Conservation (phyloP, 1,284 basidiomycete species). For the Ustilago cynodontis region DNA sequence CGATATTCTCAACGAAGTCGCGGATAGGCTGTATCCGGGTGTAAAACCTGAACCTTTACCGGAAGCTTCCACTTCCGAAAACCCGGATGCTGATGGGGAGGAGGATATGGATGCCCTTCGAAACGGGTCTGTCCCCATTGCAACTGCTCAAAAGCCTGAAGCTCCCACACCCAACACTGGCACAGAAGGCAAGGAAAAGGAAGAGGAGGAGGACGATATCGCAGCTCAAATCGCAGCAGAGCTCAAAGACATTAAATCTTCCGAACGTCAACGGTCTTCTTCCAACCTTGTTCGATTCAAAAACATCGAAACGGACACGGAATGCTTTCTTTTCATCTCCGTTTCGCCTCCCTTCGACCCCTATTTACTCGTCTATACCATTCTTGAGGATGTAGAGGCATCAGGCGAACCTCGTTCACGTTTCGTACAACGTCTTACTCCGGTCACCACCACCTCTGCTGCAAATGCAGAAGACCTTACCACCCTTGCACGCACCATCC, state of each 20-base stretch:
- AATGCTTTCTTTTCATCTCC: slow-evolving; percentile 54
- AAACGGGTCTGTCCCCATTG: slow-evolving; percentile 34
- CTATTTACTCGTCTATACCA: slow-evolving; percentile 37
- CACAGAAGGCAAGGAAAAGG: background rate
- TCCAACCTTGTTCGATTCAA: slow-evolving; percentile 22
- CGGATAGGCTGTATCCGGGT: slow-evolving; percentile 53
- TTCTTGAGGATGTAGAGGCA: slow-evolving; percentile 50
- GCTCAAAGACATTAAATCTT: slow-evolving; percentile 46
- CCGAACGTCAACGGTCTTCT: slow-evolving; percentile 15
- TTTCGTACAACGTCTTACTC: slow-evolving; percentile 53
- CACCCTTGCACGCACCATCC: slow-evolving; percentile 27
- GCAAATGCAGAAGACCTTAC: slow-evolving; percentile 37
- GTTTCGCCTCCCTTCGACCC: slow-evolving; percentile 43
- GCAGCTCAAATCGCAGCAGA: slow-evolving; percentile 64
- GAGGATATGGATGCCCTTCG: slow-evolving; percentile 55
- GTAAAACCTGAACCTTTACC: slow-evolving; percentile 26
- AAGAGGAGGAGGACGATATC: slow-evolving; percentile 49
- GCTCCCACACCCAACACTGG: background rate
- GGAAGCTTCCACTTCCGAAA: background rate
- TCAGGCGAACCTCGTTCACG: slow-evolving; percentile 57
- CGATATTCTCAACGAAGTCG: slow-evolving; percentile 61
- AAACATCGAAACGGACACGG: slow-evolving; percentile 54
- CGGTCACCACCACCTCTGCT: slow-evolving; percentile 39
- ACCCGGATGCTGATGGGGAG: background rate
- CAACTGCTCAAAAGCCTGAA: background rate